Evolutionary conservation across 768 basidiomycete species (phyloP).

Genomic region (Pulveroboletus sp.): DNA sequence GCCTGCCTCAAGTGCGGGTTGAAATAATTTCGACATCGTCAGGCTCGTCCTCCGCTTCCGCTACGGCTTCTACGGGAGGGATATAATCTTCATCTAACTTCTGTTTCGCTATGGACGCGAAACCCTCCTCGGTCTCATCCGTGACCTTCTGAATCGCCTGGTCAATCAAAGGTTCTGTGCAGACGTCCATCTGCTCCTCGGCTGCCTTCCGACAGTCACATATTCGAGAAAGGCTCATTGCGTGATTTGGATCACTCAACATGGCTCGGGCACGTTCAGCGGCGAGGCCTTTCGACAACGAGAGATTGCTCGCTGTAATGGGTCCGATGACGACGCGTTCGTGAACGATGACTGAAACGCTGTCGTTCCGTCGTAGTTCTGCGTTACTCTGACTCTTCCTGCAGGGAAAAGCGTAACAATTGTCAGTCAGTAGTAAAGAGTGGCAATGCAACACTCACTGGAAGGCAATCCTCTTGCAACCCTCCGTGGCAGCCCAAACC

Average conservation of each 20-base stretch:
- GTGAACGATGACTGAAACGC: constrained; percentile 58
- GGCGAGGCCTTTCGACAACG: constrained; percentile 64
- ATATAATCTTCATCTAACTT: constrained; percentile 28
- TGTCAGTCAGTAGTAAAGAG: constrained; percentile 2
- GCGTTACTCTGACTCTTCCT: constrained; percentile 45
- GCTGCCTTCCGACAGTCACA: constrained; percentile 38
- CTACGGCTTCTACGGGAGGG: constrained; percentile 9
- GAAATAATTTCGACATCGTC: constrained; percentile 16
- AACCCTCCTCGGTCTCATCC: constrained; percentile 50
- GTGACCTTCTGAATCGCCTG: constrained; percentile 24
- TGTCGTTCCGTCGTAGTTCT: constrained; percentile 44
- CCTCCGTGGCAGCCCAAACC: constrained; percentile 57
- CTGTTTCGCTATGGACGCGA: constrained; percentile 39
- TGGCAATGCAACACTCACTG: constrained; percentile 34
- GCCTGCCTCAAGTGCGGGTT: constrained; percentile 4
- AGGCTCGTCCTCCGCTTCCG: constrained; percentile 18
- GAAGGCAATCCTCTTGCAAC: constrained; percentile 51
- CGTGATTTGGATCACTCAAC: constrained; percentile 45
- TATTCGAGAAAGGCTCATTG: constrained; percentile 40
- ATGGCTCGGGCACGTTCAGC: constrained; percentile 57
- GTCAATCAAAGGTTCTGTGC: constrained; percentile 16
- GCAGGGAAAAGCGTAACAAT: neutral
- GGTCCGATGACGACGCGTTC: constrained; percentile 55
- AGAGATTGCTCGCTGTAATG: constrained; percentile 50
- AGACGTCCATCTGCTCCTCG: constrained; percentile 13